These are phyloP conservation scores for Lyophyllum semitale DNA, from an alignment of 768 basidiomycete genomes.

Conservation along the genomic window DNA sequence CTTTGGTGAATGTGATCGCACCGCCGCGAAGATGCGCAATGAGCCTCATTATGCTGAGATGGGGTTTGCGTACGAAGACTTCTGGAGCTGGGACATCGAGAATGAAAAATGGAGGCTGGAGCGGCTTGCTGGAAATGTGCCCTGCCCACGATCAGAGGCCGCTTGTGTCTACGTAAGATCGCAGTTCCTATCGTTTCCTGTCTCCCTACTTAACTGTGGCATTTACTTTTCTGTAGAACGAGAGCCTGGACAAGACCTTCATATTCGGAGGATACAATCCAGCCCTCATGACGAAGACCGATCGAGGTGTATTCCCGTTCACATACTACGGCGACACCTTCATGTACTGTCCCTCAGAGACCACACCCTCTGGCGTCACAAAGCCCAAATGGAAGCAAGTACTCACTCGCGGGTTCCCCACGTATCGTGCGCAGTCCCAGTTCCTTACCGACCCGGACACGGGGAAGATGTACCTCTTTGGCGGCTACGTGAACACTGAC, in stretches of 20 bases:
- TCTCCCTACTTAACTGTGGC: background rate
- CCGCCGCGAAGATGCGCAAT: background rate
- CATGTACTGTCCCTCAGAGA: conserved; percentile 26
- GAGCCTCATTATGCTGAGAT: background rate
- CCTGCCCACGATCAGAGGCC: conserved; percentile 31
- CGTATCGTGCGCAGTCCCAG: conserved; percentile 35
- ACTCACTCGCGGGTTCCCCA: conserved; percentile 40
- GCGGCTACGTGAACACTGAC: conserved; percentile 42
- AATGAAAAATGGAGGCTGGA: conserved; percentile 28
- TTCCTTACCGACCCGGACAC: conserved; percentile 34
- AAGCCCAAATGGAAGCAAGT: conserved; percentile 36
- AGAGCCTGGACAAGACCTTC: conserved; percentile 32
- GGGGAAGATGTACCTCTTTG: conserved; percentile 37
- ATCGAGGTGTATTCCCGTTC: conserved; percentile 25
- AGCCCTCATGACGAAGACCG: conserved; percentile 21
- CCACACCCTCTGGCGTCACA: conserved; percentile 2
- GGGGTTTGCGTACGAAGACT: background rate
- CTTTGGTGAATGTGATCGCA: conserved; percentile 32
- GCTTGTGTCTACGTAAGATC: conserved; percentile 26
- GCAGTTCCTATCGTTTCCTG: too few relatives aligned
- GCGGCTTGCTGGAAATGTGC: conserved; percentile 29
- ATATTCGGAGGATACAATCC: conserved; percentile 43
- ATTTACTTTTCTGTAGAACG: conserved; percentile 23
- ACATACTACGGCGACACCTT: conserved; percentile 45
- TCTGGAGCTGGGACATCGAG: background rate